Evolutionary conservation across 208 protist genomes (phyloP).

Genomic region (Sergeia podlipaevii): DNA sequence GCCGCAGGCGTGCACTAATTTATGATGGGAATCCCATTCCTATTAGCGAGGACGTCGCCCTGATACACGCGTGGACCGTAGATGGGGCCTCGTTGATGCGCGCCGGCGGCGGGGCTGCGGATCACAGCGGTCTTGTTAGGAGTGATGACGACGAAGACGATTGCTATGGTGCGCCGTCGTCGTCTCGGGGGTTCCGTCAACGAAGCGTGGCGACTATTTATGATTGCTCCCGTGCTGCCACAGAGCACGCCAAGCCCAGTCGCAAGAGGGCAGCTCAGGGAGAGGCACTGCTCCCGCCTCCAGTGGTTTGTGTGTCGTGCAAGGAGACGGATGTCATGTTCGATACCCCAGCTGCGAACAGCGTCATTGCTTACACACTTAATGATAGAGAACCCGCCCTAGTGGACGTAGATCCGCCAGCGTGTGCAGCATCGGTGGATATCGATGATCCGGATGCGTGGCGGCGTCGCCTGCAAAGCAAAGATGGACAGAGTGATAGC

Average conservation of each 20-base stretch:
- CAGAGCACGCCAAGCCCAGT: conserved; percentile 28
- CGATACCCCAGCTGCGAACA: conserved; percentile 61
- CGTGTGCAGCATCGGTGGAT: conserved; percentile 30
- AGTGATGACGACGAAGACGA: not conserved
- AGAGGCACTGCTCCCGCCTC: conserved; percentile 46
- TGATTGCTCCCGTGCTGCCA: conserved; percentile 45
- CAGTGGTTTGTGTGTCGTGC: conserved; percentile 71
- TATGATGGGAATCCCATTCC: conserved; percentile 51
- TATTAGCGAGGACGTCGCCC: conserved; percentile 56
- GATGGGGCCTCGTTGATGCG: conserved; percentile 8
- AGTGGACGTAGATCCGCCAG: conserved; percentile 44
- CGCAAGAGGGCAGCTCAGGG: conserved; percentile 18
- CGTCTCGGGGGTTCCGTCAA: not conserved
- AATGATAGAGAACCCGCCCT: conserved; percentile 64
- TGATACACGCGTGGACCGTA: conserved; percentile 78
- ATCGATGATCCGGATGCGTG: conserved; percentile 5
- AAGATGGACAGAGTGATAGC: not conserved
- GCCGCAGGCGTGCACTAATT: conserved; percentile 18
- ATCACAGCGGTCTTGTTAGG: conserved; percentile 3
- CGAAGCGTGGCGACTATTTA: conserved; percentile 71
- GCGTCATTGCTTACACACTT: conserved; percentile 73
- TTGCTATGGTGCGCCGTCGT: not conserved
- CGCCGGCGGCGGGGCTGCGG: not conserved
- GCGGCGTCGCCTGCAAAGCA: not conserved
- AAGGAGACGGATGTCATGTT: conserved; percentile 67